A percentile compares a stretch with the other conserved stretches of the same genome.
Conservation (phyloP, 2,329 filamentous ascomycete species). For the Tetracladium maxilliforme region DNA sequence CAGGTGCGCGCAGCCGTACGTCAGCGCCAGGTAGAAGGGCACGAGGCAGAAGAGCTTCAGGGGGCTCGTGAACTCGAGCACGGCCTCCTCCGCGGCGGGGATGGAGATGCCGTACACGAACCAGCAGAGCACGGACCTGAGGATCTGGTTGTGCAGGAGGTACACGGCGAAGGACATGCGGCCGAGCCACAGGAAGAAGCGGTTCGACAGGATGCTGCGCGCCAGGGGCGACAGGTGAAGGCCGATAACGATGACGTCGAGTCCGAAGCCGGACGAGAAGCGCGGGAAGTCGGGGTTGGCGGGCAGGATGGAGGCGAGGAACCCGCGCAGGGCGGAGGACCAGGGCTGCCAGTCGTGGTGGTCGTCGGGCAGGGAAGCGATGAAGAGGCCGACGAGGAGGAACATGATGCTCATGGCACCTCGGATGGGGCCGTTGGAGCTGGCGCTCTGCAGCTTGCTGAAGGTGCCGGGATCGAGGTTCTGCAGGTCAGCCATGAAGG, state of each 20-base stretch:
- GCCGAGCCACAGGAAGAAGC: constrained; percentile 44
- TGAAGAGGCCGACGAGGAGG: constrained; percentile 34
- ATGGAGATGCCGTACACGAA: constrained; percentile 34
- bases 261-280: constrained; percentile 31
- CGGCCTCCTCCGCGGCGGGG: constrained; percentile 15
- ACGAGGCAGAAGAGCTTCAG: constrained; percentile 21
- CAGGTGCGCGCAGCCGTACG: constrained; percentile 27
- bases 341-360: constrained; percentile 35
- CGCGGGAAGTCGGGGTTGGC: constrained; percentile 30
- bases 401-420: too few relatives aligned
- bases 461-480: constrained; percentile 31
- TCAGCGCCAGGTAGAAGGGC: constrained; percentile 28
- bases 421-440: too few relatives aligned
- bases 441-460: too few relatives aligned
- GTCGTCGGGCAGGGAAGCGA: constrained; percentile 45
- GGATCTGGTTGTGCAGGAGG: constrained; percentile 44
- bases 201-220: constrained; percentile 36
- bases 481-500: constrained; percentile 44
- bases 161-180: constrained; percentile 51
- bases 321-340: constrained; percentile 27
- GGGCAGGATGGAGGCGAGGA: constrained; percentile 28
- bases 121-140: constrained; percentile 44
- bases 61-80: constrained; percentile 19
- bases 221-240: constrained; percentile 34
- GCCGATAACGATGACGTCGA: constrained; percentile 30